phyloP scores from a whole-genome alignment of 225 moss, liverwort and hornwort species.

The Rhytidiadelphus loreus region DNA sequence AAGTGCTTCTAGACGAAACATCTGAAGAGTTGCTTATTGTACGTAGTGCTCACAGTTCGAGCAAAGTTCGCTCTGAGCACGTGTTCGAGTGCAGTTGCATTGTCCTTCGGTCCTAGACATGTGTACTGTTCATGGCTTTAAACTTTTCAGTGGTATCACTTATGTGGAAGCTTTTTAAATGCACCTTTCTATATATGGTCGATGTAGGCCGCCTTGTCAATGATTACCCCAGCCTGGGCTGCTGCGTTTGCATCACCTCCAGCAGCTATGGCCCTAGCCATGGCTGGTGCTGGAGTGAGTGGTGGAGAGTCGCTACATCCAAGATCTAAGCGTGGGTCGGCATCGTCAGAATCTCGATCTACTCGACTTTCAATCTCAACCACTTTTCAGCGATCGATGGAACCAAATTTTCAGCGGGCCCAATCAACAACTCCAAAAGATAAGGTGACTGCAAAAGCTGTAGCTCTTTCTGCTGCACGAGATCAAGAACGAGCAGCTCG shows the following conservation, averaged over 20 bases:
- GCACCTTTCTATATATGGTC: not conserved
- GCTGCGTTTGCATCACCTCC: conserved; percentile 98
- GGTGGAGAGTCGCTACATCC: conserved; percentile 60
- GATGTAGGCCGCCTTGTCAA: conserved; percentile 78
- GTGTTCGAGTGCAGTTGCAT: not conserved
- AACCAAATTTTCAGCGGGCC: conserved; percentile 28
- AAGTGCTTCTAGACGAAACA: not conserved
- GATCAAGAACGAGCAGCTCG: conserved; percentile 93
- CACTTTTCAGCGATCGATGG: conserved; percentile 54
- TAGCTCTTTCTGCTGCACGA: conserved; percentile 73
- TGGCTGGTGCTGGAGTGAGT: conserved; percentile 95
- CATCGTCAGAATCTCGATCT: conserved; percentile 46
- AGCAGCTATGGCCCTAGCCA: conserved; percentile 93
- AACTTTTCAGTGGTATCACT: not conserved
- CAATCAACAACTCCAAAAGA: conserved; percentile 56
- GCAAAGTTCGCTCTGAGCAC: not conserved
- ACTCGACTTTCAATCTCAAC: conserved; percentile 61
- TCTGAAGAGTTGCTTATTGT: not conserved
- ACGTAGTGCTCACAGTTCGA: not conserved
- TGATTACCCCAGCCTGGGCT: conserved; percentile 96
- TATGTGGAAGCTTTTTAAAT: not conserved
- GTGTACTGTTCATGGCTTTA: not conserved
- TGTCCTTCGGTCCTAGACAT: not conserved
- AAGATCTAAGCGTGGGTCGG: conserved; percentile 50
- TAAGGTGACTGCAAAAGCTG: conserved; percentile 81